These are phyloP conservation scores for Phytophthora lateralis DNA, from an alignment of 352 stramenopile species.

Conservation along the genomic window DNA sequence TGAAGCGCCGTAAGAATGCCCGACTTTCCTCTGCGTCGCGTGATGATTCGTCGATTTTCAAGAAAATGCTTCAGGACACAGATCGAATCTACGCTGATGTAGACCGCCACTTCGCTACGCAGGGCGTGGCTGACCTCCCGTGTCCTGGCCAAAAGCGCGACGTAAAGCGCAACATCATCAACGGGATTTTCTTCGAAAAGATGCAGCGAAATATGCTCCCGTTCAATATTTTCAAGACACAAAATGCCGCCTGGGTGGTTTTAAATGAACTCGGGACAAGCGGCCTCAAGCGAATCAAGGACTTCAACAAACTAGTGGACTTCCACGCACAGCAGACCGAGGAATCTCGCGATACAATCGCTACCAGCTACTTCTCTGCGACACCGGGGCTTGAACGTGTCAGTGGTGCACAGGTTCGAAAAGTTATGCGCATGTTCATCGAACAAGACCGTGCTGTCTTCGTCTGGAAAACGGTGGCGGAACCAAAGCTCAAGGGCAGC, in stretches of 20 bases:
- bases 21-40: neutral
- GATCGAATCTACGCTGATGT: conserved; percentile 19
- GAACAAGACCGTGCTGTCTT: conserved; percentile 14
- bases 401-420: conserved; percentile 9
- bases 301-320: conserved; percentile 10
- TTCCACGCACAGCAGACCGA: conserved; percentile 13
- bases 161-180: conserved; percentile 7
- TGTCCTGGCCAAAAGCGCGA: conserved; percentile 26
- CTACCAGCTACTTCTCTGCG: conserved; percentile 6
- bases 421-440: conserved; percentile 18
- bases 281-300: conserved; percentile 1
- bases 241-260: conserved; percentile 2
- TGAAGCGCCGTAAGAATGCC: conserved; percentile 11
- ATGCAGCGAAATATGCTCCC: conserved; percentile 22
- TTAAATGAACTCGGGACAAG: conserved; percentile 6
- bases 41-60: conserved; percentile 19
- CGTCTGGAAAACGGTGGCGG: conserved; percentile 17
- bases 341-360: conserved; percentile 5
- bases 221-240: conserved; percentile 15
- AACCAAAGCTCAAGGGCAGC: conserved; percentile 12
- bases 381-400: neutral
- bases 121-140: conserved; percentile 10
- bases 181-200: conserved; percentile 28
- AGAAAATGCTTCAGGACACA: conserved; percentile 18
- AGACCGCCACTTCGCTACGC: conserved; percentile 13